A percentile compares a stretch with the other conserved stretches of the same genome.
phyloP scores from a whole-genome alignment of 1,139 yeast species.

The Kodamaea suecica region DNA sequence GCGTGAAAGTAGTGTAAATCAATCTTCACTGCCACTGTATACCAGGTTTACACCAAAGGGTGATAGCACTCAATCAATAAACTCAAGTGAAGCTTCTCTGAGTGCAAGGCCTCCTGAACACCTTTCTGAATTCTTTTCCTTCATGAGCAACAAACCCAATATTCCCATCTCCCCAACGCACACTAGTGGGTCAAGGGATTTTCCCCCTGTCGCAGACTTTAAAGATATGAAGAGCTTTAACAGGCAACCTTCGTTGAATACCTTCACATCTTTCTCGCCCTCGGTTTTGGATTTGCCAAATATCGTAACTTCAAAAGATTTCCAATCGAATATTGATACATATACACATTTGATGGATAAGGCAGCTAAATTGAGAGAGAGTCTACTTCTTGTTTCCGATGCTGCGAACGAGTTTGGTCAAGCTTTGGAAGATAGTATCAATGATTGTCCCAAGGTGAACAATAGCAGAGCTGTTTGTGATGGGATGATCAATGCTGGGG shows the following conservation, averaged over 20 bases:
- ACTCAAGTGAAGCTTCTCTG: background rate
- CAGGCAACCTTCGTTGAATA: constrained; percentile 31
- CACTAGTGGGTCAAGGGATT: constrained; percentile 8
- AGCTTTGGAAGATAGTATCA: constrained; percentile 55
- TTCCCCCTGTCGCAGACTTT: constrained; percentile 8
- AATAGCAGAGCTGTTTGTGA: constrained; percentile 64
- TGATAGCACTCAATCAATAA: background rate
- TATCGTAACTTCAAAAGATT: constrained; percentile 57
- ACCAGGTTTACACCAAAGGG: background rate
- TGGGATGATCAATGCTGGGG: constrained; percentile 71
- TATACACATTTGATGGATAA: constrained; percentile 49
- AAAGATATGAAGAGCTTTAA: constrained; percentile 12
- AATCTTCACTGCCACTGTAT: background rate
- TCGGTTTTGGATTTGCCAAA: constrained; percentile 58
- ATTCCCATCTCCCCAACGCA: constrained; percentile 11
- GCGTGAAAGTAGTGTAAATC: too few relatives aligned
- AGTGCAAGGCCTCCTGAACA: constrained; percentile 41
- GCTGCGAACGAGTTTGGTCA: constrained; percentile 75
- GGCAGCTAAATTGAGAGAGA: constrained; percentile 50
- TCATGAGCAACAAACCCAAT: constrained; percentile 33
- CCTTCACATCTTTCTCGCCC: constrained; percentile 45
- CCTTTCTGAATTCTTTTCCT: constrained; percentile 53
- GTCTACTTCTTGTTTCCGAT: constrained; percentile 49
- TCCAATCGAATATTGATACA: constrained; percentile 44
- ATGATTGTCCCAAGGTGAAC: constrained; percentile 60